Evolutionary conservation across 2,329 filamentous ascomycete genomes (phyloP).

Genomic region (Colletotrichum sansevieriae): DNA sequence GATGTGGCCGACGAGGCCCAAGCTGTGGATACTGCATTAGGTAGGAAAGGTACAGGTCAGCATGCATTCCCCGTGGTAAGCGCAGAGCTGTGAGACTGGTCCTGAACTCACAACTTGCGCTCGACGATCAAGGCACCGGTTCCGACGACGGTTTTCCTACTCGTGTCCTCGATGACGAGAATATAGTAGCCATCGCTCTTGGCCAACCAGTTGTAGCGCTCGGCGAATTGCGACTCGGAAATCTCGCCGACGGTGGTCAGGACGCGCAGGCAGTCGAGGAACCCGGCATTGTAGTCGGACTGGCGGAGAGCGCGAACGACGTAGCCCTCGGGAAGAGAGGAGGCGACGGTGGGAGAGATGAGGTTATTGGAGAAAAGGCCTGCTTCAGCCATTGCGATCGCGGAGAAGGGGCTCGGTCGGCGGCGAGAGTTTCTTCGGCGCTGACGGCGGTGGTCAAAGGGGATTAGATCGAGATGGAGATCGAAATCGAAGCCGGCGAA

Average conservation of each 20-base stretch:
- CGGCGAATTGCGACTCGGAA: constrained; percentile 77
- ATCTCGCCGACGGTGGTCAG: constrained; percentile 95
- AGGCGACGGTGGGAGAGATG: constrained; percentile 80
- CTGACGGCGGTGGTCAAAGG: background rate
- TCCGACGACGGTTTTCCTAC: constrained; percentile 78
- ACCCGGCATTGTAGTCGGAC: constrained; percentile 83
- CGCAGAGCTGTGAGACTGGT: constrained; percentile 8
- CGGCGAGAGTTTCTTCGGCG: background rate
- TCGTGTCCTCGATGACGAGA: constrained; percentile 84
- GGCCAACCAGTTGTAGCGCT: constrained; percentile 86
- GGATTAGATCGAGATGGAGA: background rate
- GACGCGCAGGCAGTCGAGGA: constrained; percentile 91
- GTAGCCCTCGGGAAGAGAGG: constrained; percentile 84
- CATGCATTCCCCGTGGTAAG: constrained; percentile 20
- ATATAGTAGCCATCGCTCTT: constrained; percentile 85
- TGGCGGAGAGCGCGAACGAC: constrained; percentile 82
- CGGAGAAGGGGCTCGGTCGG: background rate
- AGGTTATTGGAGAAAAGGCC: constrained; percentile 84
- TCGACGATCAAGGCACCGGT: constrained; percentile 93
- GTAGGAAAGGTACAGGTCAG: constrained; percentile 41
- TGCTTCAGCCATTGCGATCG: constrained; percentile 51
- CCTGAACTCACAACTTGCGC: constrained; percentile 82
- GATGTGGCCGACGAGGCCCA: constrained; percentile 92
- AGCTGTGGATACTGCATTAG: constrained; percentile 75
- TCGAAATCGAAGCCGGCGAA: background rate